Percentiles rank a stretch among this genome's conserved stretches.
phyloP scores from a whole-genome alignment of 345 rosid species.

The Pseudoturritis turrita region DNA sequence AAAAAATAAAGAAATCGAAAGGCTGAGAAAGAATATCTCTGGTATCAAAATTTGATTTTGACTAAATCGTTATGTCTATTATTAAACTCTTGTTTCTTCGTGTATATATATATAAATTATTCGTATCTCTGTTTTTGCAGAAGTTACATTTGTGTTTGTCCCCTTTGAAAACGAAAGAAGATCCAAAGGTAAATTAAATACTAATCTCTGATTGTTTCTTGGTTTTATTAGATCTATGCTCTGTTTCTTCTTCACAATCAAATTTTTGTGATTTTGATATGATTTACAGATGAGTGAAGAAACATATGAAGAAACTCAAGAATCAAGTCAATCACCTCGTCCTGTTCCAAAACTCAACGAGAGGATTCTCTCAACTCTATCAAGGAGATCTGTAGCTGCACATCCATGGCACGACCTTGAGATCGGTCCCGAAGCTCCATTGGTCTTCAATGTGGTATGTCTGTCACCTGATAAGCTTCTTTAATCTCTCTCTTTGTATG shows the following conservation, averaged over 20 bases:
- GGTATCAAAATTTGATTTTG: conserved; percentile 13
- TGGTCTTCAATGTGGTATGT: conserved; percentile 62
- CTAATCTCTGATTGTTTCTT: conserved; percentile 4
- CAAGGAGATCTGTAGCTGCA: conserved; percentile 93
- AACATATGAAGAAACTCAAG: conserved; percentile 29
- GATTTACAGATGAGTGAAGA: conserved; percentile 44
- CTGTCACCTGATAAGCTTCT: neutral
- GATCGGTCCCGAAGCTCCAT: conserved; percentile 91
- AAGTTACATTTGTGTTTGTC: conserved; percentile 16
- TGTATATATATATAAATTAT: neutral
- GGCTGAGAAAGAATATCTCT: conserved; percentile 35
- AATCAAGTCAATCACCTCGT: conserved; percentile 21
- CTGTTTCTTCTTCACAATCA: neutral
- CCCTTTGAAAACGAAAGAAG: neutral
- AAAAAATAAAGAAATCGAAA: neutral
- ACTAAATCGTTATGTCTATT: conserved; percentile 27
- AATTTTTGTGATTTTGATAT: neutral
- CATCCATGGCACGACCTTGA: conserved; percentile 99
- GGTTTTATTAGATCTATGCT: neutral
- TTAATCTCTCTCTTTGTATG: neutral
- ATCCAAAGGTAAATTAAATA: conserved; percentile 20
- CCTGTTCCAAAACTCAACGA: conserved; percentile 65
- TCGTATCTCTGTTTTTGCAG: conserved; percentile 3
- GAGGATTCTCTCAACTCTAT: conserved; percentile 90
- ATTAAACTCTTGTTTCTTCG: conserved; percentile 19